These are phyloP conservation scores for Oryza glumipatula DNA, from an alignment of 176 grass and related monocot genomes.

Conservation along the genomic window DNA sequence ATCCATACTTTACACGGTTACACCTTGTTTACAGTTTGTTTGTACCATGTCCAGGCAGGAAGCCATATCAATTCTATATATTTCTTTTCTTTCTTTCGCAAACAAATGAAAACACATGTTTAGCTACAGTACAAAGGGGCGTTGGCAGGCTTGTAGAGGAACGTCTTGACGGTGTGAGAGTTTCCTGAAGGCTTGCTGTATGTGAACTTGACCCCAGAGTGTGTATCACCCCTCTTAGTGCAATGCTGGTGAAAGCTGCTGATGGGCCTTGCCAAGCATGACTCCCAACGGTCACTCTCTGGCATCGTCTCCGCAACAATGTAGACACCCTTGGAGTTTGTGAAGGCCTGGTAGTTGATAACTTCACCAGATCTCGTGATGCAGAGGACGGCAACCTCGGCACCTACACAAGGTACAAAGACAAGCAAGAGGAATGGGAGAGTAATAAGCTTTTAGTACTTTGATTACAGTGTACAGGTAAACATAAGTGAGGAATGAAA, in stretches of 20 bases:
- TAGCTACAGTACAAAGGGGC: conserved; percentile 72
- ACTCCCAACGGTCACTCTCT: conserved; percentile 86
- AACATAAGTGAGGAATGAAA: conserved; percentile 13
- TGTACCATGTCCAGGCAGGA: too few relatives aligned
- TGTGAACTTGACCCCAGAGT: conserved; percentile 87
- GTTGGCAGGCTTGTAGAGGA: conserved; percentile 82
- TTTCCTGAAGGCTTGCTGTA: conserved; percentile 76
- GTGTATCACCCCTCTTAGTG: conserved; percentile 68
- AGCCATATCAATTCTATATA: too few relatives aligned
- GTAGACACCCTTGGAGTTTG: conserved; percentile 78
- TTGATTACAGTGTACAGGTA: neutral
- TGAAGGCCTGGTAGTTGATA: conserved; percentile 96
- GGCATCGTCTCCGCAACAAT: conserved; percentile 89
- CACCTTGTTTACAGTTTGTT: too few relatives aligned
- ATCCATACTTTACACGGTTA: conserved; percentile 6
- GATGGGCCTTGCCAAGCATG: conserved; percentile 90
- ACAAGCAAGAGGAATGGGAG: neutral
- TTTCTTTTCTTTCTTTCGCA: too few relatives aligned
- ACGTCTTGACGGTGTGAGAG: conserved; percentile 71
- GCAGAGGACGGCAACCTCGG: conserved; percentile 95
- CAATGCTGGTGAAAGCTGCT: conserved; percentile 83
- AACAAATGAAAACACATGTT: neutral
- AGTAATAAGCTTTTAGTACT: neutral
- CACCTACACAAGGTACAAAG: conserved; percentile 47
- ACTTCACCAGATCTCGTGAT: conserved; percentile 93